Evolutionary conservation across 257 asterid genomes (phyloP).

Genomic region (Avicennia marina): DNA sequence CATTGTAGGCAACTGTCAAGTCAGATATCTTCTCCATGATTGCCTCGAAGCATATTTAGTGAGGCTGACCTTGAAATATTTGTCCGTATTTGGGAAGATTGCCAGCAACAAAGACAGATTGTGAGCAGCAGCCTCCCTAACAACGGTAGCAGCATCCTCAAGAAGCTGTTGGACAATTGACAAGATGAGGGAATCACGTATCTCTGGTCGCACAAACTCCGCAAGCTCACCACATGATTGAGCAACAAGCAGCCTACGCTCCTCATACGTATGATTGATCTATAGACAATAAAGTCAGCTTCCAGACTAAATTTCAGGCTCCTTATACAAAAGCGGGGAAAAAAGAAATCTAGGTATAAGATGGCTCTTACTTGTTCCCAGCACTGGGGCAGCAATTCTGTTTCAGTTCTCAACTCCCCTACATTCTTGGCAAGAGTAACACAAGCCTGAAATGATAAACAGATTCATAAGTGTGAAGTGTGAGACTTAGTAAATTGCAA

Average conservation of each 20-base stretch:
- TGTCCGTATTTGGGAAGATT: conserved; percentile 91
- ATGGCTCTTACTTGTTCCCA: conserved; percentile 90
- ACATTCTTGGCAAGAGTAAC: conserved; percentile 92
- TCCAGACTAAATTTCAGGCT: neutral
- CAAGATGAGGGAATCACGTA: conserved; percentile 95
- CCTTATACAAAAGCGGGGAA: neutral
- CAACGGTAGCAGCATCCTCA: conserved; percentile 96
- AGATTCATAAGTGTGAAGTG: neutral
- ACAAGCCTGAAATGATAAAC: conserved; percentile 64
- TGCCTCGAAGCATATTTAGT: conserved; percentile 99
- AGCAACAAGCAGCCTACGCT: conserved; percentile 98
- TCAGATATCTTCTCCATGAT: conserved; percentile 97
- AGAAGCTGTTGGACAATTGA: conserved; percentile 97
- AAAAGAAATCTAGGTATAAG: neutral
- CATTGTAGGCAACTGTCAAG: conserved; percentile 82
- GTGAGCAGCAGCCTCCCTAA: conserved; percentile 97
- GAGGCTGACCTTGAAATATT: conserved; percentile 99
- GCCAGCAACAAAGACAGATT: conserved; percentile 94
- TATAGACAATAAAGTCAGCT: conserved; percentile 23
- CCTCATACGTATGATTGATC: conserved; percentile 98
- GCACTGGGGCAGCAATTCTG: conserved; percentile 97
- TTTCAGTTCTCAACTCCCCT: conserved; percentile 94
- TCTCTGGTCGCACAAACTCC: conserved; percentile 91
- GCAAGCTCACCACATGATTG: conserved; percentile 99
- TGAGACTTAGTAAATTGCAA: conserved; percentile 21